Evolutionary conservation across 202 grass and related monocot species (phyloP).

Genomic region (Carex arenaria): DNA sequence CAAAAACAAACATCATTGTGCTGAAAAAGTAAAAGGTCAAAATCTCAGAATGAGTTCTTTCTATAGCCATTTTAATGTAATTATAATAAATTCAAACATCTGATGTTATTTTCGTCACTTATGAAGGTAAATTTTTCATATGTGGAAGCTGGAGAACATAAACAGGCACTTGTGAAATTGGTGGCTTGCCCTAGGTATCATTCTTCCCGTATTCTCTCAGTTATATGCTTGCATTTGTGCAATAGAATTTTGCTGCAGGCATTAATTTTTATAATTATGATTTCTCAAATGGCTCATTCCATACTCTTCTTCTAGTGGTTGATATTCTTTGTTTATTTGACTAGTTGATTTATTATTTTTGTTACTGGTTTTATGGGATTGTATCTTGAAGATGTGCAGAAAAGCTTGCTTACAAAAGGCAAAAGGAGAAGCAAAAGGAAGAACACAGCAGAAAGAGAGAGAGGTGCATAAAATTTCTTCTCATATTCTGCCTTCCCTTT

Average conservation of each 20-base stretch:
- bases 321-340: not conserved
- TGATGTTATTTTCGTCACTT: not conserved
- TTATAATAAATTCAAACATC: not conserved
- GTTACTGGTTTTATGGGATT: slow-evolving; percentile 47
- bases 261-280: not conserved
- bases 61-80: not conserved
- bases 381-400: slow-evolving; percentile 90
- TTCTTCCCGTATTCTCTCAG: slow-evolving; percentile 16
- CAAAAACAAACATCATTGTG: not conserved
- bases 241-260: not conserved
- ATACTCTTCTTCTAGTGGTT: not conserved
- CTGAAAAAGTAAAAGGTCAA: not conserved
- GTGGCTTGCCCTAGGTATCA: slow-evolving; percentile 82
- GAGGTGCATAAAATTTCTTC: slow-evolving; percentile 33
- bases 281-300: not conserved
- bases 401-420: slow-evolving; percentile 83
- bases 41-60: not conserved
- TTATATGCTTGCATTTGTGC: not conserved
- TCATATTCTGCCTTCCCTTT: not conserved
- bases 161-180: slow-evolving; percentile 88
- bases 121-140: slow-evolving; percentile 91
- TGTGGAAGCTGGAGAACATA: slow-evolving; percentile 69
- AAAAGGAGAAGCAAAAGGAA: slow-evolving; percentile 56
- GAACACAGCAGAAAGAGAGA: slow-evolving; percentile 53
- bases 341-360: slow-evolving; percentile 10